Evolutionary conservation across 495 filamentous ascomycete genomes (phyloP).

Genomic region (Coniosporium apollinis): DNA sequence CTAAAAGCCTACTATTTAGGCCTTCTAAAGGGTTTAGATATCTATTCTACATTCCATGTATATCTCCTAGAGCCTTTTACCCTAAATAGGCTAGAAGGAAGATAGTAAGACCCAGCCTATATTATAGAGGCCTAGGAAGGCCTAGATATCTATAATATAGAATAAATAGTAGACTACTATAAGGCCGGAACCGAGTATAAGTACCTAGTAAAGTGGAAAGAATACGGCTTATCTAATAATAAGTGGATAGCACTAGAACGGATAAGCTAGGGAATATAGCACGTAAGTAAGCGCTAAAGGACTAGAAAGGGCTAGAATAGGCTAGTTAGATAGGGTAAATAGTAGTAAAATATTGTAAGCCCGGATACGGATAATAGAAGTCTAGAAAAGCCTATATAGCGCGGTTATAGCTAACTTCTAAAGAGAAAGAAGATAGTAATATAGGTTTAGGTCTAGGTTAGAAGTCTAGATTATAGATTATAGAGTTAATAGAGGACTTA

Average conservation of each 20-base stretch:
- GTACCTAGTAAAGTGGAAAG: conserved; percentile 2
- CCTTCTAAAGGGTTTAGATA: neutral
- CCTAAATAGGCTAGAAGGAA: neutral
- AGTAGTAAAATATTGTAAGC: too few species aligned
- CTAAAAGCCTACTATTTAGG: conserved; percentile 2
- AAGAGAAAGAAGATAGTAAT: too few species aligned
- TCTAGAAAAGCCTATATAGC: too few species aligned
- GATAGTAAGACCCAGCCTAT: neutral
- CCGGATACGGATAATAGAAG: too few species aligned
- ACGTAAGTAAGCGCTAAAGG: neutral
- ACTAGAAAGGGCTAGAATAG: neutral
- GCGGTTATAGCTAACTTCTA: too few species aligned
- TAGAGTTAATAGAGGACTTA: too few species aligned
- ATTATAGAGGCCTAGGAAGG: neutral
- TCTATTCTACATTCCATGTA: neutral
- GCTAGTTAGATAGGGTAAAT: neutral
- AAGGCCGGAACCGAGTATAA: neutral
- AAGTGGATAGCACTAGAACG: neutral
- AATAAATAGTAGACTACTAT: neutral
- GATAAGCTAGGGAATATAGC: neutral
- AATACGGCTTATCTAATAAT: neutral
- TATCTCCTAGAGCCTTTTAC: neutral
- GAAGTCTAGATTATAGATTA: too few species aligned
- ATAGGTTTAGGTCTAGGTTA: too few species aligned
- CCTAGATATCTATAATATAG: neutral